Conservation (phyloP, 129 eudicot species). For the Arctium lappa region DNA sequence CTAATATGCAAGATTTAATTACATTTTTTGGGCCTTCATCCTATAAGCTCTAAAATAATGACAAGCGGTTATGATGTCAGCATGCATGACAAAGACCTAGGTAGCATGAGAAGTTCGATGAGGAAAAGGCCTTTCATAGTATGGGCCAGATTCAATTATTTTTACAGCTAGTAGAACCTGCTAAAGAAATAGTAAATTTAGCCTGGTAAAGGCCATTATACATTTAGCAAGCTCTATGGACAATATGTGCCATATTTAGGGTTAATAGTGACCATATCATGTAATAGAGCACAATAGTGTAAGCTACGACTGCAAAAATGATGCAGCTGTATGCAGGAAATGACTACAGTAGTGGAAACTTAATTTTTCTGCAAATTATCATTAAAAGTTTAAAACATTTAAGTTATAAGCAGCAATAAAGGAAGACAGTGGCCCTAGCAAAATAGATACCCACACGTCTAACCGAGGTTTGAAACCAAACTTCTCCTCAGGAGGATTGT, state of each 20-base stretch:
- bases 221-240: background rate
- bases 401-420: background rate
- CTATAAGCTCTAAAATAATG: background rate
- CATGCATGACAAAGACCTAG: background rate
- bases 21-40: background rate
- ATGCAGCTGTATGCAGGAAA: background rate
- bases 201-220: background rate
- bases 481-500: background rate
- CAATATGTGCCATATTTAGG: background rate
- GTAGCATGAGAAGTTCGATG: background rate
- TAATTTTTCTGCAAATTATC: background rate
- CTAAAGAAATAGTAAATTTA: background rate
- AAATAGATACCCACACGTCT: background rate
- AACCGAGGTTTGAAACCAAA: background rate
- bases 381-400: background rate
- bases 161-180: background rate
- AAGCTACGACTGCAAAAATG: background rate
- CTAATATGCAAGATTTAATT: background rate
- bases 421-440: background rate
- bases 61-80: background rate
- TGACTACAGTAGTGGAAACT: background rate
- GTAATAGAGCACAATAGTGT: background rate
- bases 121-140: background rate
- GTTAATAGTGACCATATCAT: background rate
- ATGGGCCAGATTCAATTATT: background rate